phyloP scores from a whole-genome alignment of 257 asterid genomes.

The Solanum pimpinellifolium region DNA sequence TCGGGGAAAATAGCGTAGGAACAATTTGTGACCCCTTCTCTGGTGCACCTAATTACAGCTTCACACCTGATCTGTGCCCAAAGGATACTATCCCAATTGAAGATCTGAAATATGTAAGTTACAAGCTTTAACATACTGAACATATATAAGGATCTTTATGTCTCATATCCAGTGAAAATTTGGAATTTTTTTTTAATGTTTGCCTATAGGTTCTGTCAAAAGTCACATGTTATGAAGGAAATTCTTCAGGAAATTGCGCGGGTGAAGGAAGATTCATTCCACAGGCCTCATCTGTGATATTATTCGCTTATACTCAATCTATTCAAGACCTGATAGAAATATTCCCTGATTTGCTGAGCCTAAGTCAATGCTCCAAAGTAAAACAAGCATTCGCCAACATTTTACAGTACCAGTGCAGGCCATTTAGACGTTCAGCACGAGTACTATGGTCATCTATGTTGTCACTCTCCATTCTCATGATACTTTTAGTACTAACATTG shows the following conservation, averaged over 20 bases:
- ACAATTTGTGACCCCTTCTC: slow-evolving; percentile 40
- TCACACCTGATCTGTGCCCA: slow-evolving; percentile 22
- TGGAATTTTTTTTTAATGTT: neutral
- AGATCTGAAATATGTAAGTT: slow-evolving; percentile 29
- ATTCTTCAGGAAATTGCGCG: slow-evolving; percentile 13
- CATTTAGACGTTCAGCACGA: slow-evolving; percentile 16
- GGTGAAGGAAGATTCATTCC: slow-evolving; percentile 33
- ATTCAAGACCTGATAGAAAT: slow-evolving; percentile 24
- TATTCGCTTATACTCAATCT: slow-evolving; percentile 31
- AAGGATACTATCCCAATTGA: slow-evolving; percentile 26
- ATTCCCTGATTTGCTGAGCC: slow-evolving; percentile 35
- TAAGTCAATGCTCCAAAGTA: slow-evolving; percentile 23
- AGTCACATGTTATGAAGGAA: slow-evolving; percentile 24
- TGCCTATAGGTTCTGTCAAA: slow-evolving; percentile 30
- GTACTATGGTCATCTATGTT: slow-evolving; percentile 33
- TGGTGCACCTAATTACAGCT: slow-evolving; percentile 34
- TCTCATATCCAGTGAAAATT: neutral
- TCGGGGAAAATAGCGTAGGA: neutral
- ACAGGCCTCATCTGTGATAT: slow-evolving; percentile 13
- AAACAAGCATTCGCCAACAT: slow-evolving; percentile 31
- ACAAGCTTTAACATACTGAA: neutral
- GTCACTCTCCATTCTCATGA: slow-evolving; percentile 31
- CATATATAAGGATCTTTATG: neutral
- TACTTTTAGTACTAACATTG: slow-evolving; percentile 26
- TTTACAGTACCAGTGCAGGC: slow-evolving; percentile 27